Percentiles rank a stretch among this genome's conserved stretches.
Evolutionary conservation across 2,329 filamentous ascomycete genomes (phyloP).

Genomic region (Fusarium sp.): DNA sequence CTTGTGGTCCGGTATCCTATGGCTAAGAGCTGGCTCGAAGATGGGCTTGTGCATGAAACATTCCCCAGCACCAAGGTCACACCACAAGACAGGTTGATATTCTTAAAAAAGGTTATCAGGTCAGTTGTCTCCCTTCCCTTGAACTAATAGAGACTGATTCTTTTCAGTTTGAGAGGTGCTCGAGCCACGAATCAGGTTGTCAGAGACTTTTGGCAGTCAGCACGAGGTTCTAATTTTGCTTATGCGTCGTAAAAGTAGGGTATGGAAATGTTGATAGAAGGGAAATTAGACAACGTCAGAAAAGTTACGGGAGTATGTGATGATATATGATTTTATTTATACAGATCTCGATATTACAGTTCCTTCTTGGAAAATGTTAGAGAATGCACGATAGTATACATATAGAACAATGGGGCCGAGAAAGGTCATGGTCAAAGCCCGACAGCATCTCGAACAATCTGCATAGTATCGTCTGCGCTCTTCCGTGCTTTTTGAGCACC

Average conservation of each 20-base stretch:
- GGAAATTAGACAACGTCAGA: not conserved
- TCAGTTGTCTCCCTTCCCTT: slow-evolving; percentile 46
- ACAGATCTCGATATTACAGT: slow-evolving; percentile 14
- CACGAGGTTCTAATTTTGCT: slow-evolving; percentile 71
- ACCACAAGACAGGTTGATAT: slow-evolving; percentile 70
- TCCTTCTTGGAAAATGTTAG: not conserved
- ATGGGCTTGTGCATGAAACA: slow-evolving; percentile 66
- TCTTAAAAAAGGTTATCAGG: slow-evolving; percentile 75
- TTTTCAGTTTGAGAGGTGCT: slow-evolving; percentile 70
- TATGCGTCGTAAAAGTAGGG: slow-evolving; percentile 64
- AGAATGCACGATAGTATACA: slow-evolving; percentile 3
- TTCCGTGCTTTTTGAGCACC: slow-evolving; percentile 72
- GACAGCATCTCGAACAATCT: slow-evolving; percentile 63
- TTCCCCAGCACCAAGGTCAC: slow-evolving; percentile 73
- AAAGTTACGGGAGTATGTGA: not conserved
- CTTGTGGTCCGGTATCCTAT: slow-evolving; percentile 69
- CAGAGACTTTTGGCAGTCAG: slow-evolving; percentile 79
- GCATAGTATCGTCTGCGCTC: slow-evolving; percentile 72
- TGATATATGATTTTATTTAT: slow-evolving; percentile 1
- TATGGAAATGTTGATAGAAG: slow-evolving; percentile 5
- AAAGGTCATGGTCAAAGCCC: slow-evolving; percentile 56
- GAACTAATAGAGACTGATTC: not conserved
- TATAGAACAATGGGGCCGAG: not conserved
- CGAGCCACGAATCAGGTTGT: slow-evolving; percentile 75
- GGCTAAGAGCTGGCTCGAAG: slow-evolving; percentile 73